Evolutionary conservation across 2,329 filamentous ascomycete species (phyloP), one percentile per base, ranked within the genome.

Genomic region (Monosporascus sp.): DNA sequence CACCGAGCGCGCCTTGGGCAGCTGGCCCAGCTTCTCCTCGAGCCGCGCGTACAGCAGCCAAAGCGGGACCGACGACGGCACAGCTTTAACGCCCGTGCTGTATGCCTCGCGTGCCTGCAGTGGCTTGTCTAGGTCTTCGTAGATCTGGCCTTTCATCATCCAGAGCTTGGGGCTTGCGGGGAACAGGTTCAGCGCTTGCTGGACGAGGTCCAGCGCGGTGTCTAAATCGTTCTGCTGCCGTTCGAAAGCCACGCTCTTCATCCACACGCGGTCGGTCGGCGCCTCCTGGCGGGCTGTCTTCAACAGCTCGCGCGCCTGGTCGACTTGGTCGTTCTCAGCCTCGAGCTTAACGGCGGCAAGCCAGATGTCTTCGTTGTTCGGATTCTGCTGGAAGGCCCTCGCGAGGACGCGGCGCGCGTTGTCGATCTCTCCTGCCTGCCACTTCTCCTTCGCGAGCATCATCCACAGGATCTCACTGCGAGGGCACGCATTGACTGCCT

Each of bases 141-240:
- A 99, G 57, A 97, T 94, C 68, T 99, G 94, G 0, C 95, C 94
- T 73, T 99, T 99, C 76, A 96, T 89, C 89, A 97, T 97, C 87
- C 93, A 97, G 24, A 99, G 79, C 72, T 97, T 97, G 50, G 90
- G 81, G 14, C 88, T 84, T 45, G 85, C 82, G 1, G 94, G 93
- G 74, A 96, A 99, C 9, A 90, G 80, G 59, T 92, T 87, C 37
- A 99, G 76, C 1, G 88, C 94, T 67, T 95, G 87, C 55, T 92
- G 90, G 44, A 89, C 89, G 11, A 99, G 84, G 63, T 95, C 89
- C 15, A 99, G 79, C 0, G 94, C 92, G 1, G 85, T 84, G 47
- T 96, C 90, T 25, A 78, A 78, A 62, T 94, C 87, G 52, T 86
- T 88, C 22, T 90, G 77, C 61, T 96, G 90, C 15, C 94, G 83